These are phyloP conservation scores for Tulasnella sp. DNA, from an alignment of 768 basidiomycete species.

Conservation along the genomic window DNA sequence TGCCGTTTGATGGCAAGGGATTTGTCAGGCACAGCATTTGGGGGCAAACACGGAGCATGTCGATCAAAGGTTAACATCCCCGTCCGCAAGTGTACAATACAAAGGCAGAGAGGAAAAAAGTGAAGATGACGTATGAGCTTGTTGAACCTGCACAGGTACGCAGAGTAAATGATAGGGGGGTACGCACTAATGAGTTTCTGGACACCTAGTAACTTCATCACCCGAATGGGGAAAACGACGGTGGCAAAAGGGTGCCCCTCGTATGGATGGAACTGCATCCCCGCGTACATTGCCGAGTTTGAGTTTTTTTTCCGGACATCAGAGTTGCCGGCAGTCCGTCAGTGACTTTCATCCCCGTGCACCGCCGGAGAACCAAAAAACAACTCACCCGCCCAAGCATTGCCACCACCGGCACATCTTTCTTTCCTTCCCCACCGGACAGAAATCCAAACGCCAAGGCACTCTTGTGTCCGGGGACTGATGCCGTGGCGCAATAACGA, in stretches of 20 bases:
- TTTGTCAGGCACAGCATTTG: neutral
- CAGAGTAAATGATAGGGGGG: neutral
- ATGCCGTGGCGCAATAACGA: neutral
- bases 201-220: constrained; percentile 71
- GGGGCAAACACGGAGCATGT: neutral
- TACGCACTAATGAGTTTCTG: constrained; percentile 64
- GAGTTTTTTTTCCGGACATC: too few species aligned
- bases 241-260: constrained; percentile 68
- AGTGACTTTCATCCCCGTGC: neutral
- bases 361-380: neutral
- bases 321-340: neutral
- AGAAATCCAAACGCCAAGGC: constrained; percentile 72
- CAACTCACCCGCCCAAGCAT: constrained; percentile 77
- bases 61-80: neutral
- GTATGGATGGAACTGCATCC: constrained; percentile 66
- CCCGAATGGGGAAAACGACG: constrained; percentile 69
- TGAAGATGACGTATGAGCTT: neutral
- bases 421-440: constrained; percentile 40
- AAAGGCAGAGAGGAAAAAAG: constrained; percentile 2
- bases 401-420: constrained; percentile 67
- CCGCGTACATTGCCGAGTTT: too few species aligned
- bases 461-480: constrained; percentile 78
- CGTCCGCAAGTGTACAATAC: neutral
- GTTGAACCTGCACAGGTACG: neutral
- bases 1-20: neutral